Evolutionary conservation across 2,329 filamentous ascomycete genomes (phyloP).

Genomic region (Westerdykella sp.): DNA sequence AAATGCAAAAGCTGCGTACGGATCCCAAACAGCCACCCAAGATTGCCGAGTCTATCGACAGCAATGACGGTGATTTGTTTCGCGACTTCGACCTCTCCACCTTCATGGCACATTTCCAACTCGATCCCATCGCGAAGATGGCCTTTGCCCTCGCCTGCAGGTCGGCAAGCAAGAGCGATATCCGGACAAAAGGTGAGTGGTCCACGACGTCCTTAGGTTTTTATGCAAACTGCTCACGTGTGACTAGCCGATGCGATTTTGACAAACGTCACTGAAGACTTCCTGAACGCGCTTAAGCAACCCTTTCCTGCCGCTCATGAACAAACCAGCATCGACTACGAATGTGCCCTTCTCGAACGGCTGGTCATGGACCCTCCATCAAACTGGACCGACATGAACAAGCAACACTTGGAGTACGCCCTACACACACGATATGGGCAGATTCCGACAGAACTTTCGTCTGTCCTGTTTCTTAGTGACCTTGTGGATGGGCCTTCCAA

Average conservation of each 20-base stretch:
- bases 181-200: slow-evolving; percentile 77
- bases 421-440: slow-evolving; percentile 56
- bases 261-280: slow-evolving; percentile 68
- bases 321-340: slow-evolving; percentile 61
- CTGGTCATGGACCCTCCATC: slow-evolving; percentile 82
- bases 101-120: slow-evolving; percentile 93
- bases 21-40: slow-evolving; percentile 78
- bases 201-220: background rate
- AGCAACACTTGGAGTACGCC: slow-evolving; percentile 49
- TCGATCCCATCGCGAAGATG: slow-evolving; percentile 82
- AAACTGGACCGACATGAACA: slow-evolving; percentile 50
- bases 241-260: slow-evolving; percentile 78
- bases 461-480: slow-evolving; percentile 63
- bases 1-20: slow-evolving; percentile 79
- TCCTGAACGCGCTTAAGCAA: slow-evolving; percentile 68
- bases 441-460: slow-evolving; percentile 65
- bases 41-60: slow-evolving; percentile 90
- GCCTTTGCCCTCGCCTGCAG: slow-evolving; percentile 86
- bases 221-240: slow-evolving; percentile 12
- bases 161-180: slow-evolving; percentile 67
- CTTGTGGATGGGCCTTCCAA: slow-evolving; percentile 57
- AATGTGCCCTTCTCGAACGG: slow-evolving; percentile 76
- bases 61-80: slow-evolving; percentile 85
- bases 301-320: slow-evolving; percentile 54
- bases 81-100: slow-evolving; percentile 93